These are phyloP conservation scores for Stentor roeselii DNA, from an alignment of 73 alveolate genomes.

Conservation along the genomic window DNA sequence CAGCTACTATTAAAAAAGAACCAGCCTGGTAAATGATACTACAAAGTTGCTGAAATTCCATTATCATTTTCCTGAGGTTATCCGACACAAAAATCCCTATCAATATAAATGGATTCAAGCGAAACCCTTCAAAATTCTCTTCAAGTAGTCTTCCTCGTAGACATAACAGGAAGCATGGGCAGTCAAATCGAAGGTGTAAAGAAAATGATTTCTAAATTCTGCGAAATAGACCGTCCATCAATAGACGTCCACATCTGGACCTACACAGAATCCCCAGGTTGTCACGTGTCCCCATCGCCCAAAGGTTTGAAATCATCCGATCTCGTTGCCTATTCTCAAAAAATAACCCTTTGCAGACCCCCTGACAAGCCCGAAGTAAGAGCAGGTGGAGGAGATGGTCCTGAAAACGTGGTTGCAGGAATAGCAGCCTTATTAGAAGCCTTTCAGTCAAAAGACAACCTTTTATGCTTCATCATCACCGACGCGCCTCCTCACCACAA, in stretches of 20 bases:
- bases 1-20: no score
- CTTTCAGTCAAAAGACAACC: not conserved
- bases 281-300: not conserved
- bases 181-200: not conserved
- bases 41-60: no score
- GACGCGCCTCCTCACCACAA: not conserved
- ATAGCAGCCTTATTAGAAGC: not conserved
- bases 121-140: no score
- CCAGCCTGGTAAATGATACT: no score
- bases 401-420: not conserved
- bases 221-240: not conserved
- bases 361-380: not conserved
- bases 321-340: not conserved
- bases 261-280: not conserved
- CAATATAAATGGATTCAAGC: no score
- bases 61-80: no score
- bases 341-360: not conserved
- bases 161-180: slow-evolving; percentile 4
- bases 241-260: not conserved
- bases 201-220: not conserved
- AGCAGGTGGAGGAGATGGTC: slow-evolving; percentile 1
- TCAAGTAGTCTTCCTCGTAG: not conserved
- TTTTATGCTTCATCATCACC: not conserved
- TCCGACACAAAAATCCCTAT: no score
- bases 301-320: not conserved